A percentile compares a stretch with the other conserved stretches of the same genome.
These are phyloP conservation scores for Salicornia ramosissima DNA, from an alignment of 148 eudicot genomes.

Conservation along the genomic window DNA sequence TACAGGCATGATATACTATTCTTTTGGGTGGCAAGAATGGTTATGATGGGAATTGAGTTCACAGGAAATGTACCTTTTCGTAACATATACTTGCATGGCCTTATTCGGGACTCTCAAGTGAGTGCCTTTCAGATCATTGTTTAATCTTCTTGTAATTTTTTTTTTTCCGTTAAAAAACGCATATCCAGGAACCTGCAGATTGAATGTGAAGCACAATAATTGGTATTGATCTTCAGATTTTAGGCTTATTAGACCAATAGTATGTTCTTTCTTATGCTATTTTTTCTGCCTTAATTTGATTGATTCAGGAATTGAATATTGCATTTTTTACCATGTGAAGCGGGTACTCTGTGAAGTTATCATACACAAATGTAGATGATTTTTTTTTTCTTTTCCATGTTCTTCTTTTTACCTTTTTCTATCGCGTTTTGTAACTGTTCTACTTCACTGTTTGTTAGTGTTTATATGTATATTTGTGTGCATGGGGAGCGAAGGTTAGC, in stretches of 20 bases:
- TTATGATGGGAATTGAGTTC: constrained; percentile 98
- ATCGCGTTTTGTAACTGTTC: too few species aligned
- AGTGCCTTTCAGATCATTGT: constrained; percentile 24
- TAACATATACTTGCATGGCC: constrained; percentile 85
- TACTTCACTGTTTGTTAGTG: too few species aligned
- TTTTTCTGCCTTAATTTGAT: not conserved
- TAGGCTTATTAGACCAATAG: not conserved
- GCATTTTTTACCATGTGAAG: not conserved
- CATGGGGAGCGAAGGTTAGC: too few species aligned
- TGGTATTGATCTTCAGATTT: not conserved
- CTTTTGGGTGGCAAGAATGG: constrained; percentile 99
- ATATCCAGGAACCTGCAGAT: too few species aligned
- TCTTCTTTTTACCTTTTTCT: too few species aligned
- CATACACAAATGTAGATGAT: not conserved
- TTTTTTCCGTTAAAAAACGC: too few species aligned
- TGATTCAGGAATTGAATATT: not conserved
- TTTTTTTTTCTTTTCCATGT: too few species aligned
- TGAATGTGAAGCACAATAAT: not conserved
- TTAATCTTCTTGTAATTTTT: not conserved
- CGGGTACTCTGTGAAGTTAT: not conserved
- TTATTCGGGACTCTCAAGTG: constrained; percentile 92
- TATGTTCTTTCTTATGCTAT: not conserved
- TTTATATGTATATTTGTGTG: too few species aligned
- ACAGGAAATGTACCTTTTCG: constrained; percentile 90
- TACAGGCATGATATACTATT: constrained; percentile 96